phyloP scores from a whole-genome alignment of 306 rosid genomes.

The Trifolium dubium region DNA sequence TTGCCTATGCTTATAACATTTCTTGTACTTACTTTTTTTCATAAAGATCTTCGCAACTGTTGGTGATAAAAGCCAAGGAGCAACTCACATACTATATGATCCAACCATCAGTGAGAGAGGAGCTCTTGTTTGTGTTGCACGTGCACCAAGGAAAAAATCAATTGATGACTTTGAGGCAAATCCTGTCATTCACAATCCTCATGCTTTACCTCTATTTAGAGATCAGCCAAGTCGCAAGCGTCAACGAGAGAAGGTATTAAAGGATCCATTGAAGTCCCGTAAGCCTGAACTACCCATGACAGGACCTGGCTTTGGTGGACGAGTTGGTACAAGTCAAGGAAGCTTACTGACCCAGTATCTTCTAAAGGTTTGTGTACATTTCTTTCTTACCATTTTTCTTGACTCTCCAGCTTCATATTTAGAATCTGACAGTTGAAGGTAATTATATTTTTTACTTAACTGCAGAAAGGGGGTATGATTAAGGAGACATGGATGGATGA shows the following conservation, averaged over 20 bases:
- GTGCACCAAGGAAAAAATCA: constrained; percentile 93
- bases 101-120: constrained; percentile 90
- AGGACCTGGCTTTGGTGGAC: constrained; percentile 97
- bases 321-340: constrained; percentile 89
- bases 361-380: constrained; percentile 59
- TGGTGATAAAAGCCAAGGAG: constrained; percentile 95
- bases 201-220: constrained; percentile 87
- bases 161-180: constrained; percentile 86
- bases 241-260: constrained; percentile 77
- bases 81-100: constrained; percentile 83
- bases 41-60: constrained; percentile 79
- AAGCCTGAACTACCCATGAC: constrained; percentile 95
- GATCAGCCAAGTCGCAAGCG: constrained; percentile 96
- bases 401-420: constrained; percentile 1
- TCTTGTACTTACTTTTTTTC: constrained; percentile 35
- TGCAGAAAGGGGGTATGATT: constrained; percentile 95
- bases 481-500: constrained; percentile 99
- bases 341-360: constrained; percentile 97
- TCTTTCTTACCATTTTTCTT: constrained; percentile 5
- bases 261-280: constrained; percentile 93
- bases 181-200: constrained; percentile 94
- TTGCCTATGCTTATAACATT: constrained; percentile 26
- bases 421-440: constrained; percentile 30
- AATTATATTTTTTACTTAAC: constrained; percentile 41
- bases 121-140: constrained; percentile 96